phyloP scores from a whole-genome alignment of 2,329 filamentous ascomycete species.

The Apiospora saccharicola region DNA sequence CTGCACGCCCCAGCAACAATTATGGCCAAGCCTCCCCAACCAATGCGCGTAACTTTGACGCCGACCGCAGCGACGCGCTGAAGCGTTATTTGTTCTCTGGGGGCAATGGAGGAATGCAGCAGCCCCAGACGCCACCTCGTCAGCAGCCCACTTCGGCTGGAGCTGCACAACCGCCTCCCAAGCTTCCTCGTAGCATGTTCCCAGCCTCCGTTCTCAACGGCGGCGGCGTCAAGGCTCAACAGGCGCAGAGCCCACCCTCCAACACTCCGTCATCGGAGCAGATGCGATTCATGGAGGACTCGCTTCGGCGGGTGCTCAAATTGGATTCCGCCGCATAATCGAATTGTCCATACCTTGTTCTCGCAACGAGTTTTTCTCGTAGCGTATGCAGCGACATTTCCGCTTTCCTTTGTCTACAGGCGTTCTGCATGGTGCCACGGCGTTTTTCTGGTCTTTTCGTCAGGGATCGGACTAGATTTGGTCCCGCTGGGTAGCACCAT shows the following conservation, averaged over 20 bases:
- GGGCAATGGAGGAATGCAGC: constrained; percentile 29
- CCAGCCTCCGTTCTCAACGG: constrained; percentile 36
- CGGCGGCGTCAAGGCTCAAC: background rate
- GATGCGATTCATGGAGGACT: constrained; percentile 60
- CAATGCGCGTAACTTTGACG: constrained; percentile 29
- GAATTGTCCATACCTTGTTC: constrained; percentile 20
- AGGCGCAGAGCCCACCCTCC: constrained; percentile 29
- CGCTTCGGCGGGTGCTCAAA: constrained; percentile 61
- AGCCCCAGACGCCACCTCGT: constrained; percentile 26
- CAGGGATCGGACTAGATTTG: constrained; percentile 4
- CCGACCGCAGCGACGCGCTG: constrained; percentile 56
- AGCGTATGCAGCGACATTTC: background rate
- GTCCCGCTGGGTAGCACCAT: constrained; percentile 1
- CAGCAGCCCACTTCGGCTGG: constrained; percentile 27
- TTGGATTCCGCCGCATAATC: constrained; percentile 35
- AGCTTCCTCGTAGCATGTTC: constrained; percentile 37
- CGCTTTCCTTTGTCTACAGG: constrained; percentile 17
- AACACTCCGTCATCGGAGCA: constrained; percentile 42
- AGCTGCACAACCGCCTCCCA: constrained; percentile 26
- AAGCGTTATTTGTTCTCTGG: constrained; percentile 64
- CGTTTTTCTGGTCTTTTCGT: constrained; percentile 29
- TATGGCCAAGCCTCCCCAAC: constrained; percentile 34
- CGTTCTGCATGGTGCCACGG: constrained; percentile 31
- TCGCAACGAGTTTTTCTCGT: constrained; percentile 22
- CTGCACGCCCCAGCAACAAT: constrained; percentile 50